Conservation (phyloP, 306 rosid species). For the Inga laurina region DNA sequence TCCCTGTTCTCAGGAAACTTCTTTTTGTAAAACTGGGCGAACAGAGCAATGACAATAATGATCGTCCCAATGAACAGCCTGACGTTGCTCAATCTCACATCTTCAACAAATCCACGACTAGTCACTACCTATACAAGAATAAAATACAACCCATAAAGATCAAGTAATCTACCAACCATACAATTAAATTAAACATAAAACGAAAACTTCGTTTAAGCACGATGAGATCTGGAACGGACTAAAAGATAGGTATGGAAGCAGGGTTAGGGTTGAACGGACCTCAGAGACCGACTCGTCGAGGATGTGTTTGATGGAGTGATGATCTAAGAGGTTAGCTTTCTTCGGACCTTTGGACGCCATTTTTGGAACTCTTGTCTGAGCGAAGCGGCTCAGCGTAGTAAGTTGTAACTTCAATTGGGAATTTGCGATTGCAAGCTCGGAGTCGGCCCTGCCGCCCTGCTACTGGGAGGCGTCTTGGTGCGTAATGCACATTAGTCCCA, state of each 20-base stretch:
- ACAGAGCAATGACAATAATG: constrained; percentile 75
- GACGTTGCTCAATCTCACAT: constrained; percentile 83
- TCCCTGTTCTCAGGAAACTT: constrained; percentile 88
- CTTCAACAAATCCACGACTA: constrained; percentile 76
- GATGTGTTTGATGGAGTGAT: constrained; percentile 79
- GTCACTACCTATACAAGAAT: constrained; percentile 53
- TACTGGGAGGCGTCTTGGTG: neutral
- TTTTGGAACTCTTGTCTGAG: constrained; percentile 32
- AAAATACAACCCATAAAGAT: neutral
- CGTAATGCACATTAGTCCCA: neutral
- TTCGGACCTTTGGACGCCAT: constrained; percentile 57
- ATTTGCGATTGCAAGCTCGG: neutral
- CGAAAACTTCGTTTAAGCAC: neutral
- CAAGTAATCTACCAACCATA: neutral
- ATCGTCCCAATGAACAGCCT: constrained; percentile 64
- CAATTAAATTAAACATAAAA: neutral
- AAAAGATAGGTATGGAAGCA: neutral
- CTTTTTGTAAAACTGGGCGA: constrained; percentile 92
- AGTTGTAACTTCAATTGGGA: too few relatives aligned
- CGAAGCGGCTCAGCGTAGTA: constrained; percentile 4
- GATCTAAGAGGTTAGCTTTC: constrained; percentile 90
- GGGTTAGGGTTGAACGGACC: constrained; percentile 59
- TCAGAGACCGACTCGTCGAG: constrained; percentile 89
- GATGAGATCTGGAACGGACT: constrained; percentile 10
- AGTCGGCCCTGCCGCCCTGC: neutral